Base-by-base conservation (phyloP, 495 filamentous ascomycete genomes). In the Penicillium soppii region DNA sequence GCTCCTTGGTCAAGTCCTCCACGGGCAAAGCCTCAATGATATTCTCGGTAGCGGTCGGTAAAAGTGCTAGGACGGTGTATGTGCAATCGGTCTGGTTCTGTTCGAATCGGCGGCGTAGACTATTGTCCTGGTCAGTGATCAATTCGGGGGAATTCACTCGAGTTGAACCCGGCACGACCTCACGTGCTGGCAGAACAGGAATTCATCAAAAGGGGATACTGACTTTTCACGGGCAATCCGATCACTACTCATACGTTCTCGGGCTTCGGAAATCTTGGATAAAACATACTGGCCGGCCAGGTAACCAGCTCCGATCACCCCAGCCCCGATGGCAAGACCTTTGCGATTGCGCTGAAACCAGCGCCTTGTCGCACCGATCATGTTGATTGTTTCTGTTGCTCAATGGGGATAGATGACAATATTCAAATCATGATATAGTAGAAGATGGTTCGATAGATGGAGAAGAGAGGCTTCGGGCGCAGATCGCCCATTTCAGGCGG, bases 71-170 rank as follows among this genome's bases (percentile, higher is more conserved):
- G 20, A 97, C 90, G n/a, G 94, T 98, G 67, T 90, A 95, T 39
- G 91, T 96, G 69, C 94, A 98, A 70, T 97, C 95, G 65, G 95
- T 92, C 59, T 98, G 94, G 63, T 98, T 97, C 67, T 97, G 94
- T 67, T 97, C 89, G 75, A 98, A 98, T 57, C 94, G 86, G 47
- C 94, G 87, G 39, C 91, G 89, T 56, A 98, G 78, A 71, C 94
- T 97, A 53, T 50, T 39, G 12, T 22, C 17, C n/a, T 30, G 15
- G 59, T 63, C 39, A 63, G 52, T 55, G 21, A 48, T 22, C 12
- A 44, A 43, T 41, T 29, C 36, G 22, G 32, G 23, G 36, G 17
- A 15, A 22, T 15, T 30, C 19, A 49, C 13, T 32, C n/a, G 25
- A 52, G 57, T 56, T 56, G 59, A 53, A 30, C 27, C 50, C 15